Conservation (phyloP, 179 eudicot genomes). For the Amaranthus tricolor region DNA sequence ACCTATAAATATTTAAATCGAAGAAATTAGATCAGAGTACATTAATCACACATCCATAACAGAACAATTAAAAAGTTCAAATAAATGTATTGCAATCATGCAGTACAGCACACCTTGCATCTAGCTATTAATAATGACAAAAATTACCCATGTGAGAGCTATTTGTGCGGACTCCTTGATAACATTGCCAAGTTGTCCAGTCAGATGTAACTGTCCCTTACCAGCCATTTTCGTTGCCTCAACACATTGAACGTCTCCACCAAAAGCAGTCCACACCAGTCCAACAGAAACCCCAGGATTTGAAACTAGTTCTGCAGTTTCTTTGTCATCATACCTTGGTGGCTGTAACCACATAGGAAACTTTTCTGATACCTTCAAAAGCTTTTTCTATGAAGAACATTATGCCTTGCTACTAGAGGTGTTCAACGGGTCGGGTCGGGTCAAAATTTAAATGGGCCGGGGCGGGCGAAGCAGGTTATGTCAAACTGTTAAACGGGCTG, state of each 20-base stretch:
- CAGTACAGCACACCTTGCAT: constrained; percentile 1
- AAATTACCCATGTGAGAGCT: constrained; percentile 93
- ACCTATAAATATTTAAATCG: constrained; percentile 43
- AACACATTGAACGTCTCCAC: constrained; percentile 96
- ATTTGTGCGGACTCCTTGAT: constrained; percentile 98
- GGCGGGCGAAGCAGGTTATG: too few species aligned
- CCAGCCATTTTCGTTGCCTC: constrained; percentile 85
- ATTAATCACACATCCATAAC: too few species aligned
- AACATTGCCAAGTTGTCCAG: constrained; percentile 98
- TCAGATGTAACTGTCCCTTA: constrained; percentile 81
- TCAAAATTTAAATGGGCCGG: too few species aligned
- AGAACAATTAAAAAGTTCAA: too few species aligned
- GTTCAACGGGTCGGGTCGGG: too few species aligned
- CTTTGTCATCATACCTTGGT: constrained; percentile 87
- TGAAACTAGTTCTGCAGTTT: constrained; percentile 89
- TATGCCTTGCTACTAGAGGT: background rate
- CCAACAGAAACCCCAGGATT: constrained; percentile 91
- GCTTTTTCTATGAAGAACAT: constrained; percentile 6
- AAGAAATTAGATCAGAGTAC: background rate
- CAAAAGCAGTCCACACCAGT: constrained; percentile 92
- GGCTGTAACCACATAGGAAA: constrained; percentile 56
- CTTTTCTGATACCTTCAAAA: background rate
- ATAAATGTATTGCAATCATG: background rate
- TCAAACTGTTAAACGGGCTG: too few species aligned
- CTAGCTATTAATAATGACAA: too few species aligned